Percentiles rank a stretch among this genome's conserved stretches.
Evolutionary conservation across 306 rosid genomes (phyloP).

Genomic region (Trifolium pratense): DNA sequence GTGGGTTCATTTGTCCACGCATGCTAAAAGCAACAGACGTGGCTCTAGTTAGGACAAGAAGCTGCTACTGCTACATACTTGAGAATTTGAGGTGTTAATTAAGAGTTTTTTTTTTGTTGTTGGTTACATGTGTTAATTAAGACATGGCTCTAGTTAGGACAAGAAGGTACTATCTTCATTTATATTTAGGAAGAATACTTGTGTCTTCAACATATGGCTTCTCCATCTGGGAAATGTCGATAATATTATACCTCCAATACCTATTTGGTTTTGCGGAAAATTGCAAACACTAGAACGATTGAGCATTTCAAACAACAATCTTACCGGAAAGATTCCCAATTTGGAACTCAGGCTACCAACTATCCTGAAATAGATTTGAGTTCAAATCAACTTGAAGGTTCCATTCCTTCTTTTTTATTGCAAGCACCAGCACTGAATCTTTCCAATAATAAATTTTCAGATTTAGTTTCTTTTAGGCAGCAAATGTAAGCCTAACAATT

Average conservation of each 20-base stretch:
- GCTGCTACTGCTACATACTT: accelerated
- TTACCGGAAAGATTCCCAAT: conserved; percentile 1
- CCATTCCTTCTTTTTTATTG: conserved; percentile 6
- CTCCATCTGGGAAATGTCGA: neutral
- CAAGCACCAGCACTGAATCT: neutral
- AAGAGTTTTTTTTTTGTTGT: too few relatives aligned
- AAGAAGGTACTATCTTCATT: too few relatives aligned
- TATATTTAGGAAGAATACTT: too few relatives aligned
- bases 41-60: conserved; percentile 34
- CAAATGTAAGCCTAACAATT: neutral
- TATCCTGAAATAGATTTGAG: neutral
- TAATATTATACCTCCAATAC: neutral
- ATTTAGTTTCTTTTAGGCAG: neutral
- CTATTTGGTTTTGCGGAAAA: conserved; percentile 18
- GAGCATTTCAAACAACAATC: conserved; percentile 18
- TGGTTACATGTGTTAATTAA: too few relatives aligned
- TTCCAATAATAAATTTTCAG: conserved; percentile 28
- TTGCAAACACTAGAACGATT: accelerated
- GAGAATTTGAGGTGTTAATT: conserved; percentile 41
- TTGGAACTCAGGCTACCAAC: neutral
- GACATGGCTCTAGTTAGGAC: too few relatives aligned
- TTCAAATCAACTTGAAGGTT: conserved; percentile 32
- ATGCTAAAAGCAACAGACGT: conserved; percentile 43
- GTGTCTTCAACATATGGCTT: too few relatives aligned
- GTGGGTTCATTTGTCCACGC: conserved; percentile 56